phyloP scores from a whole-genome alignment of 495 filamentous ascomycete genomes.

The Neurospora sublineolata region DNA sequence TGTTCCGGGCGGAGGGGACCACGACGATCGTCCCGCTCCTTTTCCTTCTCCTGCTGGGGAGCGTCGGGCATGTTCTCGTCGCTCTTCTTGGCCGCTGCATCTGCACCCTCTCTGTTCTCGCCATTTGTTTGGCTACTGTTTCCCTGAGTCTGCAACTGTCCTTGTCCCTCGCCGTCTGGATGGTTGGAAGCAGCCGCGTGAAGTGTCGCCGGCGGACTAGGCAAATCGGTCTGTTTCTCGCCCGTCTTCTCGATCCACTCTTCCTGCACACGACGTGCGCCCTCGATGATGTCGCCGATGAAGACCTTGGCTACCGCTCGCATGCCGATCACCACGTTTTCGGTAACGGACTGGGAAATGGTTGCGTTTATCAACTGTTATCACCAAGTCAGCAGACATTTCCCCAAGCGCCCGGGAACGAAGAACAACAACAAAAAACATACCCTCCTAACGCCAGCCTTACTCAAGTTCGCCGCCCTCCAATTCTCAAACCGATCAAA shows the following conservation, averaged over 20 bases:
- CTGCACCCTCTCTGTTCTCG: neutral
- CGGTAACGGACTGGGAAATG: constrained; percentile 74
- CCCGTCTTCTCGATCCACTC: constrained; percentile 55
- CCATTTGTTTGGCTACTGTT: neutral
- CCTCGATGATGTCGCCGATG: constrained; percentile 72
- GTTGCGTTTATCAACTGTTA: constrained; percentile 70
- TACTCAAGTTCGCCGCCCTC: constrained; percentile 54
- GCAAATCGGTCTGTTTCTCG: constrained; percentile 37
- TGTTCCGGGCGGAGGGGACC: constrained; percentile 74
- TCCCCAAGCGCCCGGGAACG: neutral
- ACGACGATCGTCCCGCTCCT: constrained; percentile 25
- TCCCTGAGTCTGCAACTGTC: neutral
- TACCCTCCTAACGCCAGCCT: constrained; percentile 30
- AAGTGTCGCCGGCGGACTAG: constrained; percentile 18
- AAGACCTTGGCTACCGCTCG: constrained; percentile 76
- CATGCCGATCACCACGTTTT: constrained; percentile 65
- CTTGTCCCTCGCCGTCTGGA: neutral
- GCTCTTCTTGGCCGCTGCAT: neutral
- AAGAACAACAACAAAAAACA: constrained; percentile 1
- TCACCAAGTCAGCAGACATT: constrained; percentile 12
- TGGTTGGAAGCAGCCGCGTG: constrained; percentile 3
- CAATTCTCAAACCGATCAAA: constrained; percentile 62
- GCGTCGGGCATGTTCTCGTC: neutral
- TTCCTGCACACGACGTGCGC: constrained; percentile 63
- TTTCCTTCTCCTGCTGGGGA: constrained; percentile 12